phyloP scores from a whole-genome alignment of 352 stramenopile genomes.

The Phytophthora lateralis region DNA sequence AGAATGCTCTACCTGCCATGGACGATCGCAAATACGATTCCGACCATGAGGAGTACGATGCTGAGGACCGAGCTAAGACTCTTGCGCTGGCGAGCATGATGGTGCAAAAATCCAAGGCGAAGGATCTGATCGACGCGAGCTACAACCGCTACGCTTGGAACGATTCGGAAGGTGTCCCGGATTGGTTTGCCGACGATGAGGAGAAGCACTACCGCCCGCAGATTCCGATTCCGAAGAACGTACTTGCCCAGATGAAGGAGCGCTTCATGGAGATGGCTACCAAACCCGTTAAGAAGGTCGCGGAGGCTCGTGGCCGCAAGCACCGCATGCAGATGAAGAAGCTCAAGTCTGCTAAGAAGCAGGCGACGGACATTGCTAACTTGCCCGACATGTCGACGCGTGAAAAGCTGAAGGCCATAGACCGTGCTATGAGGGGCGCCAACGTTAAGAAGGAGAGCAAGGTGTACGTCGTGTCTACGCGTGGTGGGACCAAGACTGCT shows the following conservation, averaged over 20 bases:
- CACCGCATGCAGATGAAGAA: conserved; percentile 93
- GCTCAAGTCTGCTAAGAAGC: conserved; percentile 97
- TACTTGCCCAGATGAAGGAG: conserved; percentile 98
- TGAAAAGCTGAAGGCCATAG: conserved; percentile 98
- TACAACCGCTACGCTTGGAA: conserved; percentile 99
- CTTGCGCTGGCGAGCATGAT: conserved; percentile 99
- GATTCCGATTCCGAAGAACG: conserved; percentile 94
- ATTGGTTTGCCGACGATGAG: conserved; percentile 98
- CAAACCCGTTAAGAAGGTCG: conserved; percentile 99
- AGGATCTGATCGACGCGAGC: conserved; percentile 97
- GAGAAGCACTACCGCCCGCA: conserved; percentile 98
- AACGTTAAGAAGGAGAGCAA: conserved; percentile 93
- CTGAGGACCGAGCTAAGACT: conserved; percentile 95
- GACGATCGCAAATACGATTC: conserved; percentile 95
- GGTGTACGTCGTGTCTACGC: conserved; percentile 96
- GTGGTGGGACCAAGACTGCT: conserved; percentile 65
- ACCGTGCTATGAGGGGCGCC: conserved; percentile 95
- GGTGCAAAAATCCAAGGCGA: conserved; percentile 96
- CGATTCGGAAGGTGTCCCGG: conserved; percentile 94
- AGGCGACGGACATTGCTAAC: conserved; percentile 96
- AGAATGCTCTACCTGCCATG: conserved; percentile 54
- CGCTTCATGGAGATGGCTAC: conserved; percentile 95
- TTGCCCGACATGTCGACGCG: conserved; percentile 96
- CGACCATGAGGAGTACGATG: conserved; percentile 98
- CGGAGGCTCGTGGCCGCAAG: conserved; percentile 97